Percentiles rank a stretch among this genome's conserved stretches.
phyloP scores from a whole-genome alignment of 768 basidiomycete species.

The Fibroporia radiculosa region DNA sequence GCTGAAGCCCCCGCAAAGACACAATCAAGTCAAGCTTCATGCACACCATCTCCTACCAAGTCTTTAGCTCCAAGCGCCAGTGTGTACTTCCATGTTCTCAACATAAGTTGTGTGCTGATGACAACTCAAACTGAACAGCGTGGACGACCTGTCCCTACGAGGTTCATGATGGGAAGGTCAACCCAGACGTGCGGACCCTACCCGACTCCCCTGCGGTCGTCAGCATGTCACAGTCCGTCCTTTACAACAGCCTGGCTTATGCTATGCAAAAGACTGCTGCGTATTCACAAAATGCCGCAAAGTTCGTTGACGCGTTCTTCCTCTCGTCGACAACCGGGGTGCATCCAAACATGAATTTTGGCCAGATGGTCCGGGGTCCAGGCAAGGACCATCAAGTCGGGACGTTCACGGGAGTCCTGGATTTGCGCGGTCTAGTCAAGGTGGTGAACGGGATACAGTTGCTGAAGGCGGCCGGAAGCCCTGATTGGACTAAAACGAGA shows the following conservation, averaged over 20 bases:
- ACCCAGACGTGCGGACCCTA: constrained; percentile 44
- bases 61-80: constrained; percentile 43
- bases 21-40: constrained; percentile 20
- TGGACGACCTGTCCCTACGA: constrained; percentile 41
- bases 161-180: constrained; percentile 44
- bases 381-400: constrained; percentile 35
- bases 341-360: constrained; percentile 49
- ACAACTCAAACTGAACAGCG: too few relatives aligned
- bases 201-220: constrained; percentile 29
- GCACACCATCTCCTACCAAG: constrained; percentile 43
- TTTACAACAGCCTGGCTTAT: constrained; percentile 40
- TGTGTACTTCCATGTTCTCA: constrained; percentile 20
- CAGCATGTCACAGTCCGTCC: constrained; percentile 32
- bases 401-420: constrained; percentile 47
- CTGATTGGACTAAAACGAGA: constrained; percentile 34
- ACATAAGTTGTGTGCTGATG: neutral
- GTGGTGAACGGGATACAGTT: constrained; percentile 39
- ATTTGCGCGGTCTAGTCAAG: constrained; percentile 43
- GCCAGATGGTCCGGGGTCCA: constrained; percentile 47
- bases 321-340: constrained; percentile 34
- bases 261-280: constrained; percentile 24
- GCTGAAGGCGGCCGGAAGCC: constrained; percentile 26
- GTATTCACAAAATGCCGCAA: constrained; percentile 30
- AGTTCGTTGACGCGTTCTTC: constrained; percentile 41
- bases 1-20: constrained; percentile 20